Evolutionary conservation across 225 moss, liverwort and hornwort genomes (phyloP), one percentile per base, ranked within the genome.

Genomic region (Straminergon stramineum): DNA sequence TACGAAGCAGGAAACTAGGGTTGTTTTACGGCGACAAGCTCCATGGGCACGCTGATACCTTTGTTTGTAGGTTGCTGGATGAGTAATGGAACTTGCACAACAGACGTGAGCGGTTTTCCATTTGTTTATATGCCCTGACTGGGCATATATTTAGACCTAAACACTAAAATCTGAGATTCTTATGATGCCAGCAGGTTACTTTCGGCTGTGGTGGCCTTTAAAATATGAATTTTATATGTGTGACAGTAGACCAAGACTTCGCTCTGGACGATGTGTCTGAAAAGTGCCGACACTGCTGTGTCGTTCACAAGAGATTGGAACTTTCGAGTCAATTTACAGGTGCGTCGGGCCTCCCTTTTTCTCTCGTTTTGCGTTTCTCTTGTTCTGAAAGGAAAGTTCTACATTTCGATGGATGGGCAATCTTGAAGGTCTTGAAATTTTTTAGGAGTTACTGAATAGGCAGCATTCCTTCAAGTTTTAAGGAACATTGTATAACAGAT

Each of bases 11-110:
- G 89, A 91, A 89, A 84, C 81, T 67, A 75, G 89, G 87, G 74
- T 91, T 85, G 87, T 91, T 84, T 85, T 92, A 58, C 85, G 91
- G 67, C 89, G 87, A 45, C 92, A 91, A 85, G 81, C 91, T 89
- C 82, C 86, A 60, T 77, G 88, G 86, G 61, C 75, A 51, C 88
- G 76, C 39, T 91, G 82, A 91, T 75, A 53, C 61, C n/a, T 85
- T 73, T 24, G 78, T 69, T 84, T 87, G 78, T 31, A 79, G 79
- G 56, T 67, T 91, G 87, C n/a, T 88, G 70, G 86, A 86, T 75
- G 76, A 89, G 41, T 69, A 68, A n/a, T 82, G 89, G 61, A 82
- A 19, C 58, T 87, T 84, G 81, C 79, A 66, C 83, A n/a, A 27
- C 39, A 41, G 55, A 51, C 34, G 80, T 73, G 75, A 88, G 75